Percentiles rank a stretch among this genome's conserved stretches.
These are phyloP conservation scores for Schizosaccharomyces versatilis DNA, from an alignment of 1,139 yeast genomes.

Conservation along the genomic window DNA sequence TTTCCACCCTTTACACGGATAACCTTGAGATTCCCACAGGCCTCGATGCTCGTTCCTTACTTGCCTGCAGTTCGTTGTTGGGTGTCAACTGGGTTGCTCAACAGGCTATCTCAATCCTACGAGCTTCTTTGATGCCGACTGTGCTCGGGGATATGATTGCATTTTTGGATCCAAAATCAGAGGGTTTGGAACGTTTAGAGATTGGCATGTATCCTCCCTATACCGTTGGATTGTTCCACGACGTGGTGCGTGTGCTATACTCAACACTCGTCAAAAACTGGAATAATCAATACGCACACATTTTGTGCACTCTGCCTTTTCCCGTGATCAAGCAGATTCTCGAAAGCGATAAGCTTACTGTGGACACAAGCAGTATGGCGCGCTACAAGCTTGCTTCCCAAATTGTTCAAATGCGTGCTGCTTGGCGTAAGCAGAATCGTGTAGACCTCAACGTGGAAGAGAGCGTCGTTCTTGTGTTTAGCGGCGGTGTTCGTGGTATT, in stretches of 20 bases:
- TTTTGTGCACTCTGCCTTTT: not conserved
- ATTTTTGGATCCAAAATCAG: not conserved
- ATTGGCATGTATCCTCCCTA: not conserved
- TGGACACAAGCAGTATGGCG: slow-evolving; percentile 1
- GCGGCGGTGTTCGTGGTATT: not conserved
- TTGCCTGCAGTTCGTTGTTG: not conserved
- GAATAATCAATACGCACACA: not conserved
- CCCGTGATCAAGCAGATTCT: not conserved
- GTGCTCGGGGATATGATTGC: not conserved
- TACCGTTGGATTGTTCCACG: not conserved
- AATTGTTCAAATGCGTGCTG: not conserved
- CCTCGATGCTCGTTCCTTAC: not conserved
- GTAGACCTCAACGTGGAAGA: not conserved
- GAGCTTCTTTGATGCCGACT: not conserved
- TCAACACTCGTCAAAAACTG: not conserved
- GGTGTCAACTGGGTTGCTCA: not conserved
- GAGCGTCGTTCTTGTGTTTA: not conserved
- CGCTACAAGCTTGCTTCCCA: slow-evolving; percentile 1
- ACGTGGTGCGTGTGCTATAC: not conserved
- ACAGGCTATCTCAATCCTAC: not conserved
- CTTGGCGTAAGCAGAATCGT: not conserved
- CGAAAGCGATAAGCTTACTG: slow-evolving; percentile 1
- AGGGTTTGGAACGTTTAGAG: not conserved
- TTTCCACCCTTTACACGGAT: not conserved
- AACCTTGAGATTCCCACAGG: not conserved